These are phyloP conservation scores for Plantago lanceolata DNA, from an alignment of 305 asterid species.

Conservation along the genomic window DNA sequence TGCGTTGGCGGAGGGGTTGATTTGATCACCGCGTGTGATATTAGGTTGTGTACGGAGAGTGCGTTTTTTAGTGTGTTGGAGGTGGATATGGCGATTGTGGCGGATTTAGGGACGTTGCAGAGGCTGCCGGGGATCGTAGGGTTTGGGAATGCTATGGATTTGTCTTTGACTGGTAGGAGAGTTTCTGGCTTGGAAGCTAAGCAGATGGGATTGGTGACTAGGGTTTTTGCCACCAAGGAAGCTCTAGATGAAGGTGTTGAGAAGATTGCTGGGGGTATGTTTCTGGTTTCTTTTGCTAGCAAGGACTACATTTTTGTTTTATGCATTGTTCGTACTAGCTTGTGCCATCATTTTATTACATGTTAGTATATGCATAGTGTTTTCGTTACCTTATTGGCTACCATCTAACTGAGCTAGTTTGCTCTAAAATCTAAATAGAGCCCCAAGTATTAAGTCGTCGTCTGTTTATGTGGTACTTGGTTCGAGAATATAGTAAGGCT, in stretches of 20 bases:
- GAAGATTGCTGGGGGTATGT: conserved; percentile 63
- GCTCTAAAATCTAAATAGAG: too few relatives aligned
- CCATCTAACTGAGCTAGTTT: too few relatives aligned
- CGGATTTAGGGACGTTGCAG: conserved; percentile 92
- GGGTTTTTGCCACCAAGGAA: conserved; percentile 44
- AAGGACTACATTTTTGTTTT: not conserved
- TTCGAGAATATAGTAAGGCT: not conserved
- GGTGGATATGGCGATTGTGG: conserved; percentile 68
- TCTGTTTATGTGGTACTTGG: too few relatives aligned
- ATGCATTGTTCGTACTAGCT: too few relatives aligned
- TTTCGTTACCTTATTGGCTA: too few relatives aligned
- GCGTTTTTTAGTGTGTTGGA: conserved; percentile 71
- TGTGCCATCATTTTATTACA: too few relatives aligned
- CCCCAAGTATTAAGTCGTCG: too few relatives aligned
- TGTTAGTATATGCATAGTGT: too few relatives aligned
- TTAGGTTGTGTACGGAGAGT: conserved; percentile 54
- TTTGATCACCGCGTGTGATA: conserved; percentile 69
- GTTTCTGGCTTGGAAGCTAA: conserved; percentile 79
- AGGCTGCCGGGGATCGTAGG: conserved; percentile 86
- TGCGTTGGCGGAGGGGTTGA: conserved; percentile 89
- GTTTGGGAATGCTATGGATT: conserved; percentile 79
- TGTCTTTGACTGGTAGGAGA: conserved; percentile 72
- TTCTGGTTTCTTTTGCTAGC: not conserved
- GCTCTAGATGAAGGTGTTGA: conserved; percentile 53
- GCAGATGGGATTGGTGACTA: conserved; percentile 60